These are phyloP conservation scores for Artomyces pyxidatus DNA, from an alignment of 768 basidiomycete species.

Conservation along the genomic window DNA sequence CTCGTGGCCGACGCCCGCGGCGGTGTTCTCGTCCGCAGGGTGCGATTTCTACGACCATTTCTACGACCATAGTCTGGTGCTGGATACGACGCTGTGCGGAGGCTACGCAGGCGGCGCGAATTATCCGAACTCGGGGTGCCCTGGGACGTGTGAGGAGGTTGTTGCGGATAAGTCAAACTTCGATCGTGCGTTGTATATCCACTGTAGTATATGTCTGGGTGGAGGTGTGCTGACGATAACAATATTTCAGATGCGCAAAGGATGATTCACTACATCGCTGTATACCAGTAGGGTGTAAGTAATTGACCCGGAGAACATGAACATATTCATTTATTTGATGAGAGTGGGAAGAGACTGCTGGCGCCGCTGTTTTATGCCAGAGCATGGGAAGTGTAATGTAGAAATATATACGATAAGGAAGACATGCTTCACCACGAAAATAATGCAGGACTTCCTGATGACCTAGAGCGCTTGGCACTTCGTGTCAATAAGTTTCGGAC, in stretches of 20 bases:
- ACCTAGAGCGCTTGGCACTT: too few species aligned
- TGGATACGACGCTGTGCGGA: slow-evolving; percentile 10
- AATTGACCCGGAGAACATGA: too few species aligned
- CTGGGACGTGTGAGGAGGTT: neutral
- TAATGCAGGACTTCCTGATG: too few species aligned
- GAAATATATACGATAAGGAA: too few species aligned
- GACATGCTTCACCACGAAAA: too few species aligned
- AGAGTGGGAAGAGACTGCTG: too few species aligned
- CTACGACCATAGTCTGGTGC: neutral
- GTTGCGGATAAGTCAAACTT: slow-evolving; percentile 5
- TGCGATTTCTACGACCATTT: slow-evolving; percentile 6
- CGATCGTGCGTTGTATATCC: neutral
- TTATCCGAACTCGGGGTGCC: slow-evolving; percentile 5
- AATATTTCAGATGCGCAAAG: slow-evolving; percentile 5
- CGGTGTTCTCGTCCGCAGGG: neutral
- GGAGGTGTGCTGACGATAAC: neutral
- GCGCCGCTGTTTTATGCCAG: too few species aligned
- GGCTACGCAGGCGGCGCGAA: slow-evolving; percentile 3
- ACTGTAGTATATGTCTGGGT: neutral
- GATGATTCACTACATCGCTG: slow-evolving; percentile 5
- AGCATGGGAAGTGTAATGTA: too few species aligned
- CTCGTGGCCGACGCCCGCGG: slow-evolving; percentile 1
- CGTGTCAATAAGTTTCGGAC: too few species aligned
- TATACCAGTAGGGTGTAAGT: too few species aligned
- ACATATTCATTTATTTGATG: too few species aligned